phyloP scores from a whole-genome alignment of 148 eudicot species.

The Pouteria glomerata region DNA sequence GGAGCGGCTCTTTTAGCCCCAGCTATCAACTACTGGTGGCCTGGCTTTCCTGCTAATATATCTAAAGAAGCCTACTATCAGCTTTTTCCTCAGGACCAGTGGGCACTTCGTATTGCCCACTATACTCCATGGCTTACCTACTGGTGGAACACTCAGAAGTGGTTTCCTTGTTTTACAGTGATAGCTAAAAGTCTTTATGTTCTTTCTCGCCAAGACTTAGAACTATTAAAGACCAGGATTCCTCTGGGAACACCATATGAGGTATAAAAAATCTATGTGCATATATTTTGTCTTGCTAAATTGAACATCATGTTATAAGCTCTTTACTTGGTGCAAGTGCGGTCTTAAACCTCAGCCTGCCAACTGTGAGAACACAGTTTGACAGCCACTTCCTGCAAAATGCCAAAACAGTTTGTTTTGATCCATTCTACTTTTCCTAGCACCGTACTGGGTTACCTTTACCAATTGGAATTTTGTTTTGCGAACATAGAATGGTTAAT shows the following conservation, averaged over 20 bases:
- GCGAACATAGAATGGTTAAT: no score
- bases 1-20: constrained; percentile 68
- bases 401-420: no score
- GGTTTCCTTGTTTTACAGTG: constrained; percentile 40
- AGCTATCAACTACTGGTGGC: constrained; percentile 54
- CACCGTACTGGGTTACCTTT: no score
- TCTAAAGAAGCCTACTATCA: constrained; percentile 30
- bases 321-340: not conserved
- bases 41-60: constrained; percentile 49
- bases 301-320: not conserved
- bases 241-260: not conserved
- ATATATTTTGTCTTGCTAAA: not conserved
- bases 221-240: constrained; percentile 16
- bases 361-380: not conserved
- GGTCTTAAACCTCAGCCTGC: no score
- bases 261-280: constrained; percentile 5
- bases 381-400: no score
- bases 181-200: constrained; percentile 26
- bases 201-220: constrained; percentile 38
- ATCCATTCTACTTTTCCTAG: no score
- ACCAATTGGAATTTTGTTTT: no score
- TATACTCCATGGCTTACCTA: constrained; percentile 65
- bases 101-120: constrained; percentile 50
- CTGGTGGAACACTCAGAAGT: constrained; percentile 82
- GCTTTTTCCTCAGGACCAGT: constrained; percentile 46